phyloP scores from a whole-genome alignment of 805 yeast species.

The Metschnikowia continentalis region DNA sequence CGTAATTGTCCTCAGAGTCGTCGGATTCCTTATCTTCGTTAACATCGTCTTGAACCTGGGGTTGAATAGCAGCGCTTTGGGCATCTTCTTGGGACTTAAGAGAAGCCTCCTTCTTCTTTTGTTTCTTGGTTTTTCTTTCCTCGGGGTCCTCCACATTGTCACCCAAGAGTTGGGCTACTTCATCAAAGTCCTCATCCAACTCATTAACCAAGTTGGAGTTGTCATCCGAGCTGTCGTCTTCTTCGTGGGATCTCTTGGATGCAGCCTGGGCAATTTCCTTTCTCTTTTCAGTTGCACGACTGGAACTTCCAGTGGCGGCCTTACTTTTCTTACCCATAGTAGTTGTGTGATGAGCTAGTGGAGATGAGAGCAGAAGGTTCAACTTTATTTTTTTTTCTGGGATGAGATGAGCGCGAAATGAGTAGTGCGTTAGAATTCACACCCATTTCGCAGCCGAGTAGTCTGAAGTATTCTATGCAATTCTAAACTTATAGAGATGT shows the following conservation, averaged over 20 bases:
- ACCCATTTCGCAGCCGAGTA: slow-evolving; percentile 2
- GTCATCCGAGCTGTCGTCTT: slow-evolving; percentile 20
- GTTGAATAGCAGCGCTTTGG: slow-evolving; percentile 26
- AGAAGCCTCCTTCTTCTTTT: slow-evolving; percentile 18
- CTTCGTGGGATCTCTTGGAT: slow-evolving; percentile 26
- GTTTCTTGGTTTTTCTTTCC: slow-evolving; percentile 20
- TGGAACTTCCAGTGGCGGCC: neutral
- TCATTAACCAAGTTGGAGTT: slow-evolving; percentile 48
- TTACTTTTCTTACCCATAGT: slow-evolving; percentile 11
- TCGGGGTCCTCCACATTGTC: slow-evolving; percentile 41
- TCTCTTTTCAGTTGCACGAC: neutral
- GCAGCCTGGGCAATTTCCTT: slow-evolving; percentile 1
- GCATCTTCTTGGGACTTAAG: slow-evolving; percentile 20
- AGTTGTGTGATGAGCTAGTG: neutral
- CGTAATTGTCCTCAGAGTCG: slow-evolving; percentile 25
- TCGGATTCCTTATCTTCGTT: slow-evolving; percentile 28
- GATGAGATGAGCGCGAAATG: slow-evolving; percentile 14
- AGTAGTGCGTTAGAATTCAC: neutral
- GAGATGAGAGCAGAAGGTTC: slow-evolving; percentile 7
- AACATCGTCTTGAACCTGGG: slow-evolving; percentile 22
- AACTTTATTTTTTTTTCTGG: slow-evolving; percentile 7
- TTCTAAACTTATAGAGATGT: neutral
- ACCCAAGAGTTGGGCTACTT: slow-evolving; percentile 52
- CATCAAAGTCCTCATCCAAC: slow-evolving; percentile 54
- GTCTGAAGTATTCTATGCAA: neutral